Evolutionary conservation across 1,284 basidiomycete species (phyloP), one percentile per base, ranked within the genome.

Genomic region (Pseudozyma sp.): DNA sequence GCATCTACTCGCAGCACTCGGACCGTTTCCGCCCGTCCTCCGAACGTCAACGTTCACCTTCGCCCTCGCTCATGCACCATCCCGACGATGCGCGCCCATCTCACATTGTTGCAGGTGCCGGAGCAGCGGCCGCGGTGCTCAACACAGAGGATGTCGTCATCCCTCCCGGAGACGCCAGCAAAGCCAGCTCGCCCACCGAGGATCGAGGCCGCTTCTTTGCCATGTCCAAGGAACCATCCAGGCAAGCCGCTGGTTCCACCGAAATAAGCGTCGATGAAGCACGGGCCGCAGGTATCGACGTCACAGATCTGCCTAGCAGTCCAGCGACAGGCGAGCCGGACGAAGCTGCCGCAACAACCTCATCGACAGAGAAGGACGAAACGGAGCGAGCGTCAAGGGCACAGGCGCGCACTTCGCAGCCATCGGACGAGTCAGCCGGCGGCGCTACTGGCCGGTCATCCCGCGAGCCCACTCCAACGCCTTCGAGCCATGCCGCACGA

Each of bases 131-230:
- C 16, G 77, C 77, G 0, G 75, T 77, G 6, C 54, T 75, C 43
- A 75, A 68, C 54, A 72, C 74, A 4, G 79, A 78, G 47, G 80
- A 81, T 35, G 62, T 80, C 11, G 53, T 80, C 42, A 75, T 80
- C 16, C 52, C 48, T 34, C 78, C 78, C 2, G 78, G 78, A 1
- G 54, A 61, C 17, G 78, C 78, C 29, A 79, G 78, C 57, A 77
- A 77, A 39, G 75, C 68, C 13, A 77, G 70, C 66, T 77, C 77
- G 14, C 78, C 78, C 8, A 56, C 59, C 6, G 68, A 68, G 0
- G 61, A 44, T 7, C 64, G 58, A 35, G 54, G 64, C 35, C 40
- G 30, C 13, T 56, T 56, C 35, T 46, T 63, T 31, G 50, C 45
- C 17, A 19, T 39, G 46, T 40, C 42, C 54, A 48, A 54, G 31